Percentiles rank a stretch among this genome's conserved stretches.
Evolutionary conservation across 768 basidiomycete species (phyloP).

Genomic region (Cystofilobasidium ferigula): DNA sequence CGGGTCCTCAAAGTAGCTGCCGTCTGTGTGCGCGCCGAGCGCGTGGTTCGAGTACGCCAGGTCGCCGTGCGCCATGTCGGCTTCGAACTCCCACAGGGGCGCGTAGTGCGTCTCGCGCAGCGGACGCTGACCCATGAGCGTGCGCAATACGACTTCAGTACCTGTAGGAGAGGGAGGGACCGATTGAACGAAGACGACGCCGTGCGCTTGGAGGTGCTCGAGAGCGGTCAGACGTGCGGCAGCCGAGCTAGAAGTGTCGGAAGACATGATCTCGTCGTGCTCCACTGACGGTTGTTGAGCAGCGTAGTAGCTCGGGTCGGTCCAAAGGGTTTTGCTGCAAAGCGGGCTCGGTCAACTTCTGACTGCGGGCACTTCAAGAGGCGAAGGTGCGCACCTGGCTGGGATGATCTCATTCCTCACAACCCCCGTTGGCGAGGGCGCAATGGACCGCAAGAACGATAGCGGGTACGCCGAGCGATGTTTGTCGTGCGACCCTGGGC

Average conservation of each 20-base stretch:
- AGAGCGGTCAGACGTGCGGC: background rate
- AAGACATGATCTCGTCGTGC: too few species aligned
- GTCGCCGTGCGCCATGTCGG: constrained; percentile 83
- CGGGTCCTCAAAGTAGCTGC: constrained; percentile 73
- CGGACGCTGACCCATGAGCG: constrained; percentile 60
- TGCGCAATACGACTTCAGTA: constrained; percentile 60
- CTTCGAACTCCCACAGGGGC: constrained; percentile 93
- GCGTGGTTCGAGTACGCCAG: constrained; percentile 85
- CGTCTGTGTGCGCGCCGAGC: constrained; percentile 73
- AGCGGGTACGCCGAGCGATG: constrained; percentile 68
- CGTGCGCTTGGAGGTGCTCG: constrained; percentile 10
- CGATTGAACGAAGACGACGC: constrained; percentile 52
- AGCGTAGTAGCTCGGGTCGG: background rate
- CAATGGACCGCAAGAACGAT: constrained; percentile 65
- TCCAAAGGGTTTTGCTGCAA: constrained; percentile 13
- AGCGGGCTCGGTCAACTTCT: background rate
- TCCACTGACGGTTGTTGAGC: background rate
- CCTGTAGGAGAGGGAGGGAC: constrained; percentile 71
- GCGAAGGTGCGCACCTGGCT: background rate
- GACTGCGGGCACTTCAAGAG: background rate
- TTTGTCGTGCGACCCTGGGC: constrained; percentile 47
- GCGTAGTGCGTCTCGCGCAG: constrained; percentile 48
- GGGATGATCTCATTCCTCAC: too few species aligned
- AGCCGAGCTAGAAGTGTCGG: background rate
- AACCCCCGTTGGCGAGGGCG: constrained; percentile 31